Evolutionary conservation across 1,284 basidiomycete species (phyloP), one percentile per base, ranked within the genome.

Genomic region (Sanghuangporus weigelae): DNA sequence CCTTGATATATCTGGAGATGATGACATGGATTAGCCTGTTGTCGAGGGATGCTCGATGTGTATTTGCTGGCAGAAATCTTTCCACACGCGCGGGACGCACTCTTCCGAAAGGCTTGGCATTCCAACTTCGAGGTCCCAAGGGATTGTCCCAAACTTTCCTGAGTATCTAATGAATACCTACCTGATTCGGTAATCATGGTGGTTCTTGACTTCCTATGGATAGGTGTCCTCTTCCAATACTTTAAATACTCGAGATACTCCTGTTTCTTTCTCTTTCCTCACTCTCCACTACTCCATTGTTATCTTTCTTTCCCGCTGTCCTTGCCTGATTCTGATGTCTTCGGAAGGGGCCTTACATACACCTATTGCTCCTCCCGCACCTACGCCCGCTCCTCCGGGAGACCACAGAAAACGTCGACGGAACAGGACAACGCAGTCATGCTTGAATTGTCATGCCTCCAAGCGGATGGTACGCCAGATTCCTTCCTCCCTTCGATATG

Each of bases 391-490:
- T 26, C 68, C 73, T 57, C 71, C 79, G 59, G 73, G 77, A 44
- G 82, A 83, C 68, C 81, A 83, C 66, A 75, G 82, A 63, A 84
- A 83, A 67, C 74, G 82, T 64, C 82, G 85, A 66, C 79, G 86
- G 57, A 87, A 88, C 71, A 78, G 86, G 39, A 86, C 85, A 1
- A 87, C 85, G 7, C 80, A 86, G 63, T 85, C 84, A 66, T 88
- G 86, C 68, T 75, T 88, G 16, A 85, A 86, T 51, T 88, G 86
- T 68, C 86, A 87, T 70, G 86, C 88, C 42, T 90, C 91, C 44
- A 93, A 93, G 71, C 82, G 91, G 63, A 93, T 92, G 87, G 90
- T 92, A 71, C 65, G 79, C 72, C 40, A 49, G 38, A 12, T 48
- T 35, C 3, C 23, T 36, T 39, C 31, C 21, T n/a, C 50, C 26